Conservation (phyloP, 1,284 basidiomycete genomes). For the Acaromyces ingoldii region DNA sequence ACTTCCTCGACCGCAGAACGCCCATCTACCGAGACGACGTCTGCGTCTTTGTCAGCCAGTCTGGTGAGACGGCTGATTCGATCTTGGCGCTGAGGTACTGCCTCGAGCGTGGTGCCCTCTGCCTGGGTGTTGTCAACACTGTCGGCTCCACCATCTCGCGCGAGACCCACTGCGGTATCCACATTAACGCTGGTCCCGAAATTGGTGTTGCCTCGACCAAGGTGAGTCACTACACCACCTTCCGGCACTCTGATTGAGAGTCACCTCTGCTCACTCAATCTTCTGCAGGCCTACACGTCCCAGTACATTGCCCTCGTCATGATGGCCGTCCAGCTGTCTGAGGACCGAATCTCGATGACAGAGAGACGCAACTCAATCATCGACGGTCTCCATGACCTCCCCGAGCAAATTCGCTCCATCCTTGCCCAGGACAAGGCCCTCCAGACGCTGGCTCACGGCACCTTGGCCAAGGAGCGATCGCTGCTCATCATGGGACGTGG, state of each 20-base stretch:
- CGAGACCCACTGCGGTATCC: slow-evolving; percentile 98
- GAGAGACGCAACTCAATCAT: slow-evolving; percentile 90
- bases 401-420: slow-evolving; percentile 81
- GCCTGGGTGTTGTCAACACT: slow-evolving; percentile 91
- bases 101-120: slow-evolving; percentile 90
- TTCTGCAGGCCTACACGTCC: slow-evolving; percentile 82
- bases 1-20: slow-evolving; percentile 97
- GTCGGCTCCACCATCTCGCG: slow-evolving; percentile 97
- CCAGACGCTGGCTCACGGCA: slow-evolving; percentile 75
- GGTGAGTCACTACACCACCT: slow-evolving; percentile 57
- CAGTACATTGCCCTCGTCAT: slow-evolving; percentile 98
- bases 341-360: slow-evolving; percentile 89
- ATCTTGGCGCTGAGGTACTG: slow-evolving; percentile 95
- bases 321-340: slow-evolving; percentile 95
- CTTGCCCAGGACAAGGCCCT: slow-evolving; percentile 74
- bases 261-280: neutral
- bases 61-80: slow-evolving; percentile 97
- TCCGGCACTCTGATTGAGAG: too few species aligned
- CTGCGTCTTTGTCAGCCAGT: slow-evolving; percentile 94
- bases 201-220: slow-evolving; percentile 99
- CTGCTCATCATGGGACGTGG: slow-evolving; percentile 96
- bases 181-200: slow-evolving; percentile 99
- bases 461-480: slow-evolving; percentile 74
- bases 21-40: slow-evolving; percentile 99
- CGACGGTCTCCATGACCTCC: slow-evolving; percentile 82